These are phyloP conservation scores for Globisporangium spiculum DNA, from an alignment of 352 stramenopile genomes.

Conservation along the genomic window DNA sequence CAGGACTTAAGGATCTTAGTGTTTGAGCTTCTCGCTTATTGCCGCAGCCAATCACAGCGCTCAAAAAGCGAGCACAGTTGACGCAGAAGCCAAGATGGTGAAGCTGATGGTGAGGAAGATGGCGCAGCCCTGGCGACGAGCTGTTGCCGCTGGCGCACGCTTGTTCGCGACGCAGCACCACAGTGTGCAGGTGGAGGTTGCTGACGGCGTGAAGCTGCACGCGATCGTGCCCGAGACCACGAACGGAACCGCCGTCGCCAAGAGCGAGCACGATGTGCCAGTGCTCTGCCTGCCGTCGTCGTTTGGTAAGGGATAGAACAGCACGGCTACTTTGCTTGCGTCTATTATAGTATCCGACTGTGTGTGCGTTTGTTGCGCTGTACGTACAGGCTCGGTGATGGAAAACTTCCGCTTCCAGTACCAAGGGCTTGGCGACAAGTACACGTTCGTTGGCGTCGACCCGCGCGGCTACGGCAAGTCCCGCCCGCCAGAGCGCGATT, in stretches of 20 bases:
- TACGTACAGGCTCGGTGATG: conserved; percentile 32
- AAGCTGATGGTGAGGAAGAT: conserved; percentile 7
- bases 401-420: conserved; percentile 68
- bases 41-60: too few relatives aligned
- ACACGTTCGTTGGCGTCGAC: conserved; percentile 69
- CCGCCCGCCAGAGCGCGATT: conserved; percentile 41
- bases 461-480: conserved; percentile 53
- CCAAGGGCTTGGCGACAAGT: conserved; percentile 38
- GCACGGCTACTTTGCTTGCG: background rate
- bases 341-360: background rate
- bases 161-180: conserved; percentile 19
- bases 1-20: too few relatives aligned
- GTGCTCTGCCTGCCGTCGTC: conserved; percentile 70
- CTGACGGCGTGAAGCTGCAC: conserved; percentile 41
- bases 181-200: conserved; percentile 37
- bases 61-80: conserved; percentile 1
- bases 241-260: background rate
- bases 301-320: conserved; percentile 35
- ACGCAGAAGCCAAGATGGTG: conserved; percentile 4
- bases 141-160: background rate
- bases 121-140: background rate
- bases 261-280: conserved; percentile 21
- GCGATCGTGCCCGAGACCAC: conserved; percentile 31
- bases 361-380: background rate
- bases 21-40: too few relatives aligned